phyloP scores from a whole-genome alignment of 768 basidiomycete species.

The Kwoniella bestiolae region DNA sequence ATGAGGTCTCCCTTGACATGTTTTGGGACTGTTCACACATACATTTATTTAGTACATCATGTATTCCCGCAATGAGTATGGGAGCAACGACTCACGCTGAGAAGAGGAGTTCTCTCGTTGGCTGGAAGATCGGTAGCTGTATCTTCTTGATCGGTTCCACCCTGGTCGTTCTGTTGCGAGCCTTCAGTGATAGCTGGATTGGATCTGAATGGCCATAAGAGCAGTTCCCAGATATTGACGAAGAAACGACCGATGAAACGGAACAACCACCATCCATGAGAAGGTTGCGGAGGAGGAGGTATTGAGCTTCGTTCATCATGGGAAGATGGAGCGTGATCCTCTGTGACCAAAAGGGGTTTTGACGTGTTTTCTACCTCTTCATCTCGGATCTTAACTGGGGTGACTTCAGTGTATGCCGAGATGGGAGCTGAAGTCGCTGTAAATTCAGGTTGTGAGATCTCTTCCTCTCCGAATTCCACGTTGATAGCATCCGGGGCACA shows the following conservation, averaged over 20 bases:
- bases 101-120: slow-evolving; percentile 27
- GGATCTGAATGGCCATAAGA: slow-evolving; percentile 19
- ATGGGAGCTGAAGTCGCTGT: background rate
- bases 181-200: background rate
- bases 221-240: slow-evolving; percentile 22
- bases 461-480: slow-evolving; percentile 27
- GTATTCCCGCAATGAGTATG: background rate
- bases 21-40: background rate
- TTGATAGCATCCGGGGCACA: slow-evolving; percentile 20
- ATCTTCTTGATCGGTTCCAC: slow-evolving; percentile 3
- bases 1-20: slow-evolving; percentile 27
- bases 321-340: background rate
- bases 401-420: background rate
- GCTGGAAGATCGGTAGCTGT: slow-evolving; percentile 3
- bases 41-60: background rate
- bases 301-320: background rate
- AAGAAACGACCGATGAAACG: slow-evolving; percentile 26
- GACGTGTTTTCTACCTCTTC: background rate
- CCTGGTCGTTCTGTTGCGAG: background rate
- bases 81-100: slow-evolving; percentile 14
- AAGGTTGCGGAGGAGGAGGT: background rate
- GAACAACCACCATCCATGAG: slow-evolving; percentile 23
- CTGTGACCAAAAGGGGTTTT: too few species aligned
- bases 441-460: slow-evolving; percentile 8
- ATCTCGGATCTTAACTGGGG: background rate